A percentile compares a stretch with the other conserved stretches of the same genome.
Evolutionary conservation across 108 stramenopile genomes (phyloP).

Genomic region (Aurantiochytrium sp.): DNA sequence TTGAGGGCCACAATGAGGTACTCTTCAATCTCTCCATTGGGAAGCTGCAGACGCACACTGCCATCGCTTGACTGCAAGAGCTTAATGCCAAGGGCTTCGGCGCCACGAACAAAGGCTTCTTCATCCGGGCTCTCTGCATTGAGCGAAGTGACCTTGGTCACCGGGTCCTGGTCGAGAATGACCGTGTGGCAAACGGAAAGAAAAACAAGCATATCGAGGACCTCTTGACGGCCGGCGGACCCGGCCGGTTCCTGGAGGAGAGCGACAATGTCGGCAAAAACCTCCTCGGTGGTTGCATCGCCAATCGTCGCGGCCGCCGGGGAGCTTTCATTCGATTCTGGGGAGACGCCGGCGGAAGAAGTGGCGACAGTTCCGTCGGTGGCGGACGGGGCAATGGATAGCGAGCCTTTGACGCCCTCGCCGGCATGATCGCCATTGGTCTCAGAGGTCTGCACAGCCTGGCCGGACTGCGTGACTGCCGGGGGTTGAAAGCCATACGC

Average conservation of each 20-base stretch:
- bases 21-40: background rate
- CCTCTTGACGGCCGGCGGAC: background rate
- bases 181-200: constrained; percentile 48
- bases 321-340: no score
- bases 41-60: background rate
- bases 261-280: background rate
- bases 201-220: constrained; percentile 22
- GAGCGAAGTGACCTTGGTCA: constrained; percentile 13
- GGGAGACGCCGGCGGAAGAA: no score
- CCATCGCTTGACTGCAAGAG: background rate
- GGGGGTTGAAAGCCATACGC: constrained; percentile 57
- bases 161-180: constrained; percentile 32
- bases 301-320: background rate
- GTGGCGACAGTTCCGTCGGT: no score
- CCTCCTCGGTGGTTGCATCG: background rate
- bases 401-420: background rate
- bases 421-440: no score
- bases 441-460: background rate
- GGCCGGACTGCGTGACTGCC: background rate
- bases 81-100: background rate
- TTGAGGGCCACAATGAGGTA: background rate
- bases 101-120: constrained; percentile 47
- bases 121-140: constrained; percentile 55
- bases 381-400: background rate
- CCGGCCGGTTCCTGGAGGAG: background rate